Percentiles rank a stretch among this genome's conserved stretches.
phyloP scores from a whole-genome alignment of 1,284 basidiomycete genomes.

The Rhodotorula glutinis region DNA sequence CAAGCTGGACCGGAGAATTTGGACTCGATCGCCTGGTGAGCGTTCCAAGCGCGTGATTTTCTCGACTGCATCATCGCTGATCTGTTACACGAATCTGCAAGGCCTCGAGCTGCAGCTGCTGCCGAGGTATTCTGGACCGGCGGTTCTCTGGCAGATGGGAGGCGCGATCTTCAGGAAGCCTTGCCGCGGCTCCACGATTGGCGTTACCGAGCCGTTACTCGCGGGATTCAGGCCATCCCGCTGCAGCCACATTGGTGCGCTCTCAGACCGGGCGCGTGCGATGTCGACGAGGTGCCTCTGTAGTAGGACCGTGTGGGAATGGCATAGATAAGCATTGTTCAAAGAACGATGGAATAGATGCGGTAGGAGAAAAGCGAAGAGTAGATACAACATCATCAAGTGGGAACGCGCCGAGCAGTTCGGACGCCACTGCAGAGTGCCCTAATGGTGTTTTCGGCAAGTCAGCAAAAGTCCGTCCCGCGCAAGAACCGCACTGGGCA shows the following conservation, averaged over 20 bases:
- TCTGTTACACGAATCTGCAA: not conserved
- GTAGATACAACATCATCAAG: constrained; percentile 8
- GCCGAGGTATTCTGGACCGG: constrained; percentile 83
- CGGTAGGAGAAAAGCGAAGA: not conserved
- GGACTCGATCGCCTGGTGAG: constrained; percentile 64
- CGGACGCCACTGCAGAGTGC: constrained; percentile 36
- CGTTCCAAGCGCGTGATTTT: not conserved
- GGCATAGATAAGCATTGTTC: too few species aligned
- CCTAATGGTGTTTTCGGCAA: too few species aligned
- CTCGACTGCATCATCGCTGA: not conserved
- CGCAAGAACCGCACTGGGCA: not conserved
- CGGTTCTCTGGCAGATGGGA: constrained; percentile 48
- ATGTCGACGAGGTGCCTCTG: not conserved
- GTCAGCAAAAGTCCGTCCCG: not conserved
- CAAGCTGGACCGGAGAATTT: constrained; percentile 68
- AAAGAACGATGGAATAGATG: too few species aligned
- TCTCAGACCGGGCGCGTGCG: not conserved
- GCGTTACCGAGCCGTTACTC: constrained; percentile 59
- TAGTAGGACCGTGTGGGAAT: not conserved
- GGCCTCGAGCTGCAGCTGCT: constrained; percentile 68
- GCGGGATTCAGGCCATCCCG: constrained; percentile 65
- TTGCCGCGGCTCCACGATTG: constrained; percentile 73
- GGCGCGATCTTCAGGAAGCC: constrained; percentile 60
- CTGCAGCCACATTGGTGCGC: constrained; percentile 59
- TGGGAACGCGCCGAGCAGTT: constrained; percentile 31